Base-by-base conservation (phyloP, 1,284 basidiomycete species). In the Anthracocystis panici-leucophaei region DNA sequence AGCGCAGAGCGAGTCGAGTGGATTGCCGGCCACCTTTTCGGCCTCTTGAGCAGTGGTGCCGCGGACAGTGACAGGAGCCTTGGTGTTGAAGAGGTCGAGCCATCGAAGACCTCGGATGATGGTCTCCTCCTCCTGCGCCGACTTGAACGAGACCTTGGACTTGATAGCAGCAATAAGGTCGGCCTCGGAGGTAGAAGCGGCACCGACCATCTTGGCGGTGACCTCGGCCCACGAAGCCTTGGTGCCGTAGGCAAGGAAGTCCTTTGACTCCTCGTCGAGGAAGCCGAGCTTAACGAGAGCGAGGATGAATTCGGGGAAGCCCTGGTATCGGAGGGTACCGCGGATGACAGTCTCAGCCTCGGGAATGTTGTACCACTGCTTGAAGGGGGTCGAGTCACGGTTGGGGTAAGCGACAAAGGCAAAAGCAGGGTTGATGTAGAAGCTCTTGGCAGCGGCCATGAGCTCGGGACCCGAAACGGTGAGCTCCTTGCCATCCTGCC, bases 331-430 rank as follows among this genome's bases (percentile, higher is more conserved):
- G 85, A 99, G 88, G 8, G 97, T 99, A 49, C 97, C 96, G 51
- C 97, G 91, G 65, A 97, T 89, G 65, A 96, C 89, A 11, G 94
- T 96, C 88, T 97, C 90, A 18, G 93, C 93, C 86, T 99, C 96
- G 18, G 93, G 93, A 79, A 99, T 97, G 80, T 90, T 88, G 89
- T 99, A 99, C 85, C 89, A 89, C 33, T 89, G 87, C 2, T 89
- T 89, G 91, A 96, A 99, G 7, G 92, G 91, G 14, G 91, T 90
- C 25, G 94, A 96, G 88, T 99, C 92, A 41, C 97, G 91, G 89
- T 99, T 99, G 65, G 96, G 95, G 88, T 99, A 99, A 48, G 92
- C 93, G 78, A 98, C 95, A 84, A 98, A 97, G 11, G 94, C 94
- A 85, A 93, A 96, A 6, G 94, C 94, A 27, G 96, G 96, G 23